Conservation (phyloP, 176 grass and related monocot genomes). For the Triticum dicoccoides region DNA sequence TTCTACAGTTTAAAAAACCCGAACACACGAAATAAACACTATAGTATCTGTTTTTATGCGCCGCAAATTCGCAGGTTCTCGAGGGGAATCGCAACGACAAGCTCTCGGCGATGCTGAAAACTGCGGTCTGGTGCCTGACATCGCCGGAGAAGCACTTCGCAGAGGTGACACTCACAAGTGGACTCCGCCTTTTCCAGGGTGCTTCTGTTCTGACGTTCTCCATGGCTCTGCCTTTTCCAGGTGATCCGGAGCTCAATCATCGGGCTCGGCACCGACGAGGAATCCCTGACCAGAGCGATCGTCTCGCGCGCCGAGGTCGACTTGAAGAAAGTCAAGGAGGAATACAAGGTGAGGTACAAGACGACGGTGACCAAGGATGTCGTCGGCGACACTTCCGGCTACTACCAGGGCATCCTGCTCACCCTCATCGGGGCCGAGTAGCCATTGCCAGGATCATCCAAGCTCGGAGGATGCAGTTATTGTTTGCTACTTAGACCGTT, state of each 20-base stretch:
- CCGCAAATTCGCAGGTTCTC: slow-evolving; percentile 40
- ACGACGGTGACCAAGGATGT: slow-evolving; percentile 57
- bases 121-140: slow-evolving; percentile 64
- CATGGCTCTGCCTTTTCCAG: slow-evolving; percentile 20
- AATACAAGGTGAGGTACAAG: slow-evolving; percentile 63
- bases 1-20: background rate
- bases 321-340: slow-evolving; percentile 76
- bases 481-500: background rate
- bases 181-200: background rate
- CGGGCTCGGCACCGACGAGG: slow-evolving; percentile 77
- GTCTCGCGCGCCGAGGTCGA: slow-evolving; percentile 71
- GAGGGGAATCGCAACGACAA: slow-evolving; percentile 27
- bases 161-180: slow-evolving; percentile 30
- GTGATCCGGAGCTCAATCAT: slow-evolving; percentile 70
- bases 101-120: slow-evolving; percentile 54
- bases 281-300: slow-evolving; percentile 62
- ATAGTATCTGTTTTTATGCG: background rate
- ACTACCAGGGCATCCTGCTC: slow-evolving; percentile 66
- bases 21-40: background rate
- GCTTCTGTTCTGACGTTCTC: background rate
- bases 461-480: background rate
- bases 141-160: slow-evolving; percentile 86
- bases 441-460: background rate
- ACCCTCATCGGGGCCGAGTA: slow-evolving; percentile 62
- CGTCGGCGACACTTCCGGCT: slow-evolving; percentile 57